phyloP scores from a whole-genome alignment of 2,329 filamentous ascomycete species.

The Fusarium sublunatum region DNA sequence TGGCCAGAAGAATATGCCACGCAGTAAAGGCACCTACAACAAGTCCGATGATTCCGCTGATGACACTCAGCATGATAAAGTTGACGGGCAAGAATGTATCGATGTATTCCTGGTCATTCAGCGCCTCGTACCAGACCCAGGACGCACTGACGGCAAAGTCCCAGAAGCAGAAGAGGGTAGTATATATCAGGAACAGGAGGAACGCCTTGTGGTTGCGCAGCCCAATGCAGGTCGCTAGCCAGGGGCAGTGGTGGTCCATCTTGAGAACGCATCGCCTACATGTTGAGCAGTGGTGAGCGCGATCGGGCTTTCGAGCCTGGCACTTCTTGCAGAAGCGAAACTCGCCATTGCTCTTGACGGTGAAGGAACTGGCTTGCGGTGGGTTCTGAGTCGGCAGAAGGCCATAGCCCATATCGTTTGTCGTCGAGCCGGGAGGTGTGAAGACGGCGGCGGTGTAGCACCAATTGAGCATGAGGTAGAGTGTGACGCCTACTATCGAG shows the following conservation, averaged over 20 bases:
- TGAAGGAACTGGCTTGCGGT: conserved; percentile 76
- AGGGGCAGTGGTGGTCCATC: conserved; percentile 99
- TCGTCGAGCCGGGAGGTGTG: conserved; percentile 83
- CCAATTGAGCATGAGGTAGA: conserved; percentile 85
- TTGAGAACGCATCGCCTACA: conserved; percentile 95
- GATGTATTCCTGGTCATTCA: conserved; percentile 75
- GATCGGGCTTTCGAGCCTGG: conserved; percentile 92
- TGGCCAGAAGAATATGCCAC: conserved; percentile 89
- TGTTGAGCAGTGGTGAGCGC: conserved; percentile 95
- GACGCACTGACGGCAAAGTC: conserved; percentile 79
- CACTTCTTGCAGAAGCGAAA: conserved; percentile 97
- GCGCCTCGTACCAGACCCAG: conserved; percentile 89
- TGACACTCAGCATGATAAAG: conserved; percentile 86
- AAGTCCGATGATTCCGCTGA: conserved; percentile 90
- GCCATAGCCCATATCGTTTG: conserved; percentile 76
- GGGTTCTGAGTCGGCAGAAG: conserved; percentile 79
- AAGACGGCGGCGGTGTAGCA: conserved; percentile 95
- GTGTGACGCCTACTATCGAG: conserved; percentile 72
- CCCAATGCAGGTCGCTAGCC: conserved; percentile 95
- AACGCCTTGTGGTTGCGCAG: conserved; percentile 97
- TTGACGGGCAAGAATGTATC: conserved; percentile 89
- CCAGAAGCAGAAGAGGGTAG: conserved; percentile 84
- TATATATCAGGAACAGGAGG: conserved; percentile 90
- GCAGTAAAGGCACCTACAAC: conserved; percentile 89
- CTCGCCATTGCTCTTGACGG: conserved; percentile 90